Base-by-base conservation (phyloP, 192 early-diverging fungal species). In the Coemansia sp. region DNA sequence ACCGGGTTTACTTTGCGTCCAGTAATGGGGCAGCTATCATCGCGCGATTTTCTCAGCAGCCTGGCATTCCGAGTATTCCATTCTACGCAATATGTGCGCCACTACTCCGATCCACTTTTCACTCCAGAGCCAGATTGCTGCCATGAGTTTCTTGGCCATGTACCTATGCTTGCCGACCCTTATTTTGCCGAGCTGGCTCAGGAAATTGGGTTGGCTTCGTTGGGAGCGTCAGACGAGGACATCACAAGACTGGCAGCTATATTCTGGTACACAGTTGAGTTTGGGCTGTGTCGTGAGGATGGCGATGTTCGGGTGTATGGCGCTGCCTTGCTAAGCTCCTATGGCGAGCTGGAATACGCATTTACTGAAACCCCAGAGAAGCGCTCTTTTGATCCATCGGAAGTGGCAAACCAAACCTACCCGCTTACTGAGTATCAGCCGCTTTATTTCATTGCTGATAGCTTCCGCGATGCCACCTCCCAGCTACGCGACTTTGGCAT, bases 41-140 rank as follows among this genome's bases (percentile, higher is more conserved):
- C 89, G 30, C 81, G 95, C 31, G 95, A 98, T 70, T 98, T 98
- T 63, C 75, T 98, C 63, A 98, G 96, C 68, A 89, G 88, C 21
- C 84, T 98, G 68, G 95, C 93, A 3, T 98, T 98, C 83, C 86
- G 95, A 45, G 93, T 98, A 5, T 98, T 98, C 83, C 91, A 94
- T 73, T 89, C 87, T 39, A 98, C 95, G 9, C 95, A 98, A 78
- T 98, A 98, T 72, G 92, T 98, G 70, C 90, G 95, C 26, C 95
- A 98, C 66, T 84, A 88, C 68, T 92, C 91, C 4, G 81, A 82
- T 38, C 95, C 95, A n/a, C 78, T 91, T 36, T 97, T 93, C 68
- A 97, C 94, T 4, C 94, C 94, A 18, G 94, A 94, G 68, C 87
- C 88, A 44, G 95, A 98, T 69, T 84, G 93, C 52, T 98, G 95